These are phyloP conservation scores for Oryza officinalis DNA, from an alignment of 176 grass and related monocot species.

Conservation along the genomic window DNA sequence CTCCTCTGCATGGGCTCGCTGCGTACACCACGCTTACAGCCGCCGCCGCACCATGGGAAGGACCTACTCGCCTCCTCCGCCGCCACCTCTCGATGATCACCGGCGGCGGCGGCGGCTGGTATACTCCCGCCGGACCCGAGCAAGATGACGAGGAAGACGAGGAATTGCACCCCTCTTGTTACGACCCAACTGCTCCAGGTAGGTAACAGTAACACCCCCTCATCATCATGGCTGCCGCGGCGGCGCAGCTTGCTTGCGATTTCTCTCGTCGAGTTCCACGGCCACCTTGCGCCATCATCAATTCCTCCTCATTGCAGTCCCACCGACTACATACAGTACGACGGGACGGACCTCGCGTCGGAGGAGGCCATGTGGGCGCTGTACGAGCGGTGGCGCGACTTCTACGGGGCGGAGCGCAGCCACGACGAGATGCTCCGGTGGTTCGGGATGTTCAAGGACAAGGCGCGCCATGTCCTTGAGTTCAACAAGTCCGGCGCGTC, in stretches of 20 bases:
- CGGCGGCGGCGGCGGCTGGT: no score
- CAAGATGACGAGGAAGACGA: neutral
- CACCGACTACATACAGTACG: neutral
- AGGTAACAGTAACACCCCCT: neutral
- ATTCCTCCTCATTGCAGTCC: neutral
- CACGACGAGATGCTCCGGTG: slow-evolving; percentile 14
- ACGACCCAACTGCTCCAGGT: neutral
- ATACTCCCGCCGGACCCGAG: neutral
- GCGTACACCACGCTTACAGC: no score
- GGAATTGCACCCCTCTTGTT: neutral
- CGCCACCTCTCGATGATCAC: no score
- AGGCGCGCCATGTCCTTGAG: slow-evolving; percentile 22
- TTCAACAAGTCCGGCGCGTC: slow-evolving; percentile 38
- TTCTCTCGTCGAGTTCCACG: no score
- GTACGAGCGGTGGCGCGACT: slow-evolving; percentile 37
- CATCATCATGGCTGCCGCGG: no score
- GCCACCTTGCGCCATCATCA: neutral
- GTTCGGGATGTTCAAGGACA: slow-evolving; percentile 38
- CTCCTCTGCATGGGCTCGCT: neutral
- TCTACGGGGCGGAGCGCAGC: neutral
- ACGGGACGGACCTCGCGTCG: slow-evolving; percentile 19
- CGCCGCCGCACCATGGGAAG: no score
- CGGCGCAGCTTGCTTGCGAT: no score
- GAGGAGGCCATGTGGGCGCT: slow-evolving; percentile 24
- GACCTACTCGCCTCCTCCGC: no score